Percentiles rank a stretch among this genome's conserved stretches.
Evolutionary conservation across 164 flowering plant genomes (phyloP).

Genomic region (Liquidambar formosana): DNA sequence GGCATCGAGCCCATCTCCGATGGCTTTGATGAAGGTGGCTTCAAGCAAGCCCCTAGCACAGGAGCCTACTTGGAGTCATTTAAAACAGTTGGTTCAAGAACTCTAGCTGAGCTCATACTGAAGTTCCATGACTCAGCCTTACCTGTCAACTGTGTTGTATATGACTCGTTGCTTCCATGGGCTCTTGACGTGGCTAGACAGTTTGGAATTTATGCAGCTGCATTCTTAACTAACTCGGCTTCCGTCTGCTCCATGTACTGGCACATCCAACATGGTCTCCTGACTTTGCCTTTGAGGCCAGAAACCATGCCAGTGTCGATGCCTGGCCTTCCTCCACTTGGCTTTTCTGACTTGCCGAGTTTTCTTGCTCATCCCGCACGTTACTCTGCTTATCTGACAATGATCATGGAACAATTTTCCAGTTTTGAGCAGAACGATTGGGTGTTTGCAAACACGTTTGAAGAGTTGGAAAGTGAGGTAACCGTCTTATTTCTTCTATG

Average conservation of each 20-base stretch:
- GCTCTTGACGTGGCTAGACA: slow-evolving; percentile 22
- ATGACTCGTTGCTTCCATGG: slow-evolving; percentile 28
- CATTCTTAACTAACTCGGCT: slow-evolving; percentile 16
- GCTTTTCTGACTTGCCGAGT: slow-evolving; percentile 14
- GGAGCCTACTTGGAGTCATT: slow-evolving; percentile 22
- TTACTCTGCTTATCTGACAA: slow-evolving; percentile 20
- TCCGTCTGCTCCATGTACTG: slow-evolving; percentile 18
- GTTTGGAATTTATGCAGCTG: slow-evolving; percentile 15
- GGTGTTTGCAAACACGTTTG: slow-evolving; percentile 24
- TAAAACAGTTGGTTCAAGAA: slow-evolving; percentile 20
- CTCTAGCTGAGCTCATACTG: slow-evolving; percentile 20
- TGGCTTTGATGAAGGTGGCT: slow-evolving; percentile 30
- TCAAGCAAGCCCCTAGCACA: slow-evolving; percentile 15
- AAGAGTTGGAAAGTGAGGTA: slow-evolving; percentile 28
- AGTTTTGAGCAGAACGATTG: slow-evolving; percentile 17
- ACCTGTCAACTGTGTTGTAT: slow-evolving; percentile 21
- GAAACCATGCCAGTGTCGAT: neutral
- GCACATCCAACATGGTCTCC: slow-evolving; percentile 12
- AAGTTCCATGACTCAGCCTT: slow-evolving; percentile 7
- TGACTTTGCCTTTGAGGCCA: slow-evolving; percentile 19
- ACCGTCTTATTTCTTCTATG: neutral
- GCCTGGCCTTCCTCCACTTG: slow-evolving; percentile 24
- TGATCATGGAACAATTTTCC: slow-evolving; percentile 16
- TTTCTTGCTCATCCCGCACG: slow-evolving; percentile 15
- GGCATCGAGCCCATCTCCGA: slow-evolving; percentile 28